Percentiles rank a stretch among this genome's conserved stretches.
Evolutionary conservation across 2,329 filamentous ascomycete genomes (phyloP).

Genomic region (Neurospora sp.): DNA sequence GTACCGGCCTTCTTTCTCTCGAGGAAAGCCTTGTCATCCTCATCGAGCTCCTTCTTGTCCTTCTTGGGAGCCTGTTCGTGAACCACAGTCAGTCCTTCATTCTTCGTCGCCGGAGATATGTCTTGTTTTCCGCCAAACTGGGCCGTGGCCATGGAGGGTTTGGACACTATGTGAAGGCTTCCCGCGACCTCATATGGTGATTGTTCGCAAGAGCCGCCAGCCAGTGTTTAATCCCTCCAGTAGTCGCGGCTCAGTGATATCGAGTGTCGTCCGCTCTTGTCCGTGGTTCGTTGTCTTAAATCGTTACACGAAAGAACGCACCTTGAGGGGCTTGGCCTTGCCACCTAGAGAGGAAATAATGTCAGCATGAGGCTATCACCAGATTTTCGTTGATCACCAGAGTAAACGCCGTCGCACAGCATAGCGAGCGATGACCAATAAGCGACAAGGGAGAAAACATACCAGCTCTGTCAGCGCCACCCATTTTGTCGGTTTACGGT

Average conservation of each 20-base stretch:
- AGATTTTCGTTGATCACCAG: not conserved
- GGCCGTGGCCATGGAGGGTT: not conserved
- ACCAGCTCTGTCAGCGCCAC: constrained; percentile 60
- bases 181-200: no score
- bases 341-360: constrained; percentile 44
- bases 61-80: constrained; percentile 61
- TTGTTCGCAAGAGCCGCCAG: not conserved
- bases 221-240: not conserved
- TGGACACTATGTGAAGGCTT: not conserved
- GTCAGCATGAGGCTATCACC: constrained; percentile 12
- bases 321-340: constrained; percentile 78
- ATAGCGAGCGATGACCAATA: not conserved
- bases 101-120: not conserved
- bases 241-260: not conserved
- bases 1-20: constrained; percentile 78
- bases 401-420: not conserved
- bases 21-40: constrained; percentile 74
- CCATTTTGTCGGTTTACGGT: constrained; percentile 37
- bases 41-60: constrained; percentile 70
- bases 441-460: constrained; percentile 12
- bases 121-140: not conserved
- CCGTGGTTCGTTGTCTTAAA: not conserved
- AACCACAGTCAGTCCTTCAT: not conserved
- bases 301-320: constrained; percentile 1
- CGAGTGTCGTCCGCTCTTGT: not conserved